These are phyloP conservation scores for Quercus glauca DNA, from an alignment of 306 rosid species.

Conservation along the genomic window DNA sequence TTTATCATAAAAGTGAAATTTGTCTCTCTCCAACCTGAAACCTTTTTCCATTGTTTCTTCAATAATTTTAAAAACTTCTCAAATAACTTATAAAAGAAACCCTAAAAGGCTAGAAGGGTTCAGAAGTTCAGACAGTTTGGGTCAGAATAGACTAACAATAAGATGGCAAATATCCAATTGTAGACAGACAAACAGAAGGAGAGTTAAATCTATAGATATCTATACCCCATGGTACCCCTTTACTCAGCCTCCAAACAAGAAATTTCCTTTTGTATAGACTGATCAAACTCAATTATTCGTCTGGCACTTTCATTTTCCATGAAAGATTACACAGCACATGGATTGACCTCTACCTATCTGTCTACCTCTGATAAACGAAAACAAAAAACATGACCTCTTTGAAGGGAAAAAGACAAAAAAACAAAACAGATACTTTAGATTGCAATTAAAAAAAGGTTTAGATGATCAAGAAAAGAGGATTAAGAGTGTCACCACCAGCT, in stretches of 20 bases:
- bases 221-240: not conserved
- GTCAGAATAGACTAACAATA: not conserved
- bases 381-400: not conserved
- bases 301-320: not conserved
- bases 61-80: not conserved
- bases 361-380: not conserved
- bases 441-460: not conserved
- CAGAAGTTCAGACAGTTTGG: not conserved
- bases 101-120: not conserved
- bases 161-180: not conserved
- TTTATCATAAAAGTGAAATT: too few species aligned
- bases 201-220: not conserved
- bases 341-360: not conserved
- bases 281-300: not conserved
- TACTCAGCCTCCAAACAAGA: not conserved
- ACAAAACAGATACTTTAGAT: too few species aligned
- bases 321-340: not conserved
- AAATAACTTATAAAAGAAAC: not conserved
- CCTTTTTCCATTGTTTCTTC: not conserved
- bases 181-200: not conserved
- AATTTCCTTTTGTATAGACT: not conserved
- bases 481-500: slow-evolving; percentile 21
- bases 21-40: not conserved
- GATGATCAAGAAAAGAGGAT: not conserved
- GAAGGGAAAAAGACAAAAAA: not conserved